These are phyloP conservation scores for Collybia sordida DNA, from an alignment of 768 basidiomycete species.

Conservation along the genomic window DNA sequence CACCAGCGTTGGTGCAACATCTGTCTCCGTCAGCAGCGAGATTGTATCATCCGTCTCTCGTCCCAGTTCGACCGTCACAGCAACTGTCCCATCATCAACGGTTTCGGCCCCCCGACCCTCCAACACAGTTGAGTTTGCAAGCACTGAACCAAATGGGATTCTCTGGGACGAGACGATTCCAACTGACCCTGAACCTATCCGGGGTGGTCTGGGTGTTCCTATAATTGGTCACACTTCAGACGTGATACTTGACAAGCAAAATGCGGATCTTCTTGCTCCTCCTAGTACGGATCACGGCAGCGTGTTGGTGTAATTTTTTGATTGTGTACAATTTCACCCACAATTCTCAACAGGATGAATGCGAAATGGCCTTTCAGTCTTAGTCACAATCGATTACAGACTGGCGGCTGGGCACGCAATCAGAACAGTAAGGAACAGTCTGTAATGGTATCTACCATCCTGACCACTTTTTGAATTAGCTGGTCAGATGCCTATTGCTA, in stretches of 20 bases:
- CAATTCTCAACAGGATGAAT: constrained; percentile 32
- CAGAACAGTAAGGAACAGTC: constrained; percentile 39
- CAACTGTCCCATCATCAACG: constrained; percentile 10
- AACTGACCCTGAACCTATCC: constrained; percentile 30
- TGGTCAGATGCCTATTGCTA: constrained; percentile 49
- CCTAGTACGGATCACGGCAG: constrained; percentile 44
- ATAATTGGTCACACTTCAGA: constrained; percentile 43
- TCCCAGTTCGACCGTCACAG: constrained; percentile 8
- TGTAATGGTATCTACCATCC: neutral
- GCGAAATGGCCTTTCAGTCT: constrained; percentile 59
- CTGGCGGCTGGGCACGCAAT: constrained; percentile 61
- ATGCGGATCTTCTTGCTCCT: constrained; percentile 42
- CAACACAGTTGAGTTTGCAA: constrained; percentile 43
- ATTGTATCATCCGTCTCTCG: neutral
- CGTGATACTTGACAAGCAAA: constrained; percentile 37
- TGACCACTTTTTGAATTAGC: constrained; percentile 25
- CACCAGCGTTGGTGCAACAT: constrained; percentile 14
- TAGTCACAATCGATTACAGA: constrained; percentile 55
- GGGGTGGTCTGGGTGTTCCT: constrained; percentile 38
- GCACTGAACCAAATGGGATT: constrained; percentile 42
- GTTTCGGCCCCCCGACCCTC: constrained; percentile 23
- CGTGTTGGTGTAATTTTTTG: constrained; percentile 28
- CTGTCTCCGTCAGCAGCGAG: constrained; percentile 15
- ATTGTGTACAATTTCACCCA: neutral
- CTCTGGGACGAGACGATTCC: constrained; percentile 30